Evolutionary conservation across 2,329 filamentous ascomycete genomes (phyloP).

Genomic region (Chaetomium sp.): DNA sequence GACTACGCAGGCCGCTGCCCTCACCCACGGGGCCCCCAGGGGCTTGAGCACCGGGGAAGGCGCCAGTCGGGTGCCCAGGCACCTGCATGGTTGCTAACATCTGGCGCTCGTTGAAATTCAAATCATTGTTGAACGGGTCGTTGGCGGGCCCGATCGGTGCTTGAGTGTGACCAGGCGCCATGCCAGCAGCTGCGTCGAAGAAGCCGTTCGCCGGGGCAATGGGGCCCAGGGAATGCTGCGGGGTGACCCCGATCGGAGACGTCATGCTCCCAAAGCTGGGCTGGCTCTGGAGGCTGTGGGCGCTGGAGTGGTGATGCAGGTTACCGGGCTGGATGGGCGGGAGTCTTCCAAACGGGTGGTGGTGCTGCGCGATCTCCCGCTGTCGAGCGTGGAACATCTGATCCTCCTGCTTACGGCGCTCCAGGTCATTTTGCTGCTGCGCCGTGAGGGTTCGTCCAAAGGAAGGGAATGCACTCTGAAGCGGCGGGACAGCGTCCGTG

Average conservation of each 20-base stretch:
- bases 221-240: constrained; percentile 56
- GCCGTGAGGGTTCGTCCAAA: constrained; percentile 96
- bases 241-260: constrained; percentile 69
- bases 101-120: constrained; percentile 58
- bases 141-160: constrained; percentile 50
- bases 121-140: constrained; percentile 67
- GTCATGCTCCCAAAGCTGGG: constrained; percentile 94
- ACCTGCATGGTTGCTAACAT: constrained; percentile 50
- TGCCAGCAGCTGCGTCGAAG: constrained; percentile 61
- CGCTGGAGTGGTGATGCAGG: constrained; percentile 91
- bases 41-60: constrained; percentile 43
- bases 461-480: constrained; percentile 90
- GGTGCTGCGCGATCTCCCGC: constrained; percentile 80
- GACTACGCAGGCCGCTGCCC: constrained; percentile 44
- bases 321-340: constrained; percentile 55
- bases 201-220: constrained; percentile 67
- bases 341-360: constrained; percentile 73
- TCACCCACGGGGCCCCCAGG: constrained; percentile 45
- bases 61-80: constrained; percentile 38
- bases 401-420: constrained; percentile 95
- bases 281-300: constrained; percentile 94
- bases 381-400: constrained; percentile 96
- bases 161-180: constrained; percentile 44
- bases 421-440: constrained; percentile 95
- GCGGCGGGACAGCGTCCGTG: constrained; percentile 75